Base-by-base conservation (phyloP, 73 alveolate species). In the Urostyla sp. region DNA sequence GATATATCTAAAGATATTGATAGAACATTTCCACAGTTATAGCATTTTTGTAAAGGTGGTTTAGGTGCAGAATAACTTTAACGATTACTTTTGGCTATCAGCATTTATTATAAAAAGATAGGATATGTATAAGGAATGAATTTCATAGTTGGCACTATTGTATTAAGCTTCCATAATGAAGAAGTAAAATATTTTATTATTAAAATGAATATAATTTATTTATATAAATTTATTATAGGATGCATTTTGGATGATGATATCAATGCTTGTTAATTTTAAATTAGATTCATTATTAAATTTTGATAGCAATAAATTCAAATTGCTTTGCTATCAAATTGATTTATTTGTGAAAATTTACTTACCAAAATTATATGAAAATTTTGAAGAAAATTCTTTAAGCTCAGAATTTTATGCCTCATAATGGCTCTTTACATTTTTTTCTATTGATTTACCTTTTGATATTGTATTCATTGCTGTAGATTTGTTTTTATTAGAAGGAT, bases 61-160 rank as follows among this genome's bases (percentile, higher is more conserved):
- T 44, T 26, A 5, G 87, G 87, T 10, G 21, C 54, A 43, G 78
- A 75, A 16, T 34, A 50, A 36, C 40, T 75, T 0, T 60, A 75
- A 40, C 32, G 87, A 57, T 20, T 75, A 1, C 49, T 75, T 16
- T 56, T 56, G 35, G 87, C 78, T 1, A 32, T 75, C 6, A 35
- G 79, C 1, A 56, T 50, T 4, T 75, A 75, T 21, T 38, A 55
- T 40, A 36, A 34, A 27, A 75, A 75, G 59, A n/a, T 40, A 11
- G 87, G 87, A 18, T 84, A 84, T 59, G 74, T 75, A 0, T 54
- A 84, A 48, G 92, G 92, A n/a, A 84, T 84, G 92, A 84, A 84
- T 37, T 84, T 69, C 51, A 55, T 84, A 0, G 92, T 61, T 8
- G 92, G 83, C 13, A 36, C 92, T 11, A 28, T 84, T 30, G 20